phyloP scores from a whole-genome alignment of 2,329 filamentous ascomycete genomes.

The Fusarium sp. region DNA sequence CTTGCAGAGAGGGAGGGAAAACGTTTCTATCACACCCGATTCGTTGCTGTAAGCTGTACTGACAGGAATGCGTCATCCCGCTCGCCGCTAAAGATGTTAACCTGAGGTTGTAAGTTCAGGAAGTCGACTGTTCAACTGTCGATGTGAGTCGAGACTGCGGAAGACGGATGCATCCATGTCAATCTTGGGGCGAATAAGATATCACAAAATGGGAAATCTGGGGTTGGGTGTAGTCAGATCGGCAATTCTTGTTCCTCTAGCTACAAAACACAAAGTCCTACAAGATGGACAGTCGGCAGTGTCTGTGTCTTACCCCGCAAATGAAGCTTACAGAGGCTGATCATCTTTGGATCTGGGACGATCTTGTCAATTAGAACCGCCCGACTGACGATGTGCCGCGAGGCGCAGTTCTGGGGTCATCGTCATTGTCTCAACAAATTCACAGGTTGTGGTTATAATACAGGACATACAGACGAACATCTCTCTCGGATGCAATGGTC shows the following conservation, averaged over 20 bases:
- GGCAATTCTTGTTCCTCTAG: not conserved
- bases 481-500: constrained; percentile 12
- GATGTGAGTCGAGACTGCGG: constrained; percentile 1
- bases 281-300: constrained; percentile 1
- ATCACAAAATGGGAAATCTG: constrained; percentile 10
- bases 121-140: not conserved
- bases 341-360: constrained; percentile 17
- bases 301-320: constrained; percentile 35
- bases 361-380: constrained; percentile 27
- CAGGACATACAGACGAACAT: not conserved
- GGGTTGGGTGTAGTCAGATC: constrained; percentile 18
- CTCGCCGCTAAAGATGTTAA: constrained; percentile 18
- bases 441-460: not conserved
- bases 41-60: constrained; percentile 36
- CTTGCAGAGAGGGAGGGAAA: not conserved
- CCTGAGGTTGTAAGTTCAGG: constrained; percentile 1
- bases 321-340: constrained; percentile 8
- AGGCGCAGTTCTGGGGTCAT: constrained; percentile 18
- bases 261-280: not conserved
- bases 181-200: constrained; percentile 6
- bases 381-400: constrained; percentile 2
- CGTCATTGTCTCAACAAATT: not conserved
- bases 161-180: not conserved
- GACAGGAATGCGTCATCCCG: constrained; percentile 47
- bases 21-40: constrained; percentile 32